Conservation (phyloP, 164 flowering plant genomes). For the Saururus chinensis region DNA sequence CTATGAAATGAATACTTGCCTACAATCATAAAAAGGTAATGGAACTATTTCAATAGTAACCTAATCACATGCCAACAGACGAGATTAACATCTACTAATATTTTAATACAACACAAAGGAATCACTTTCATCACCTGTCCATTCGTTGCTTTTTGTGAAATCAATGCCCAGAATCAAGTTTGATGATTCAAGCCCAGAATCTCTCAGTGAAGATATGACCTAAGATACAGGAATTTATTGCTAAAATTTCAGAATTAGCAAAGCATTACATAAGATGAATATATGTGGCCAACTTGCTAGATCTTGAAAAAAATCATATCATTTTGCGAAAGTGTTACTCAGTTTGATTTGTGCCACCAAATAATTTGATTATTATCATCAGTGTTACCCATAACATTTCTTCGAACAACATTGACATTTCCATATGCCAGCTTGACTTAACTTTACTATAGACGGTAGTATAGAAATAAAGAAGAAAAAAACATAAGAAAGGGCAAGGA, state of each 20-base stretch:
- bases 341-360: no score
- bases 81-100: not conserved
- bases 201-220: slow-evolving; percentile 69
- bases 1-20: slow-evolving; percentile 29
- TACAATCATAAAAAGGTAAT: slow-evolving; percentile 15
- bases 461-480: no score
- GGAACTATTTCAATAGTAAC: not conserved
- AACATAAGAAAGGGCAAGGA: no score
- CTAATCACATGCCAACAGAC: not conserved
- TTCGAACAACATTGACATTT: no score
- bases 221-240: slow-evolving; percentile 4
- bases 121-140: slow-evolving; percentile 49
- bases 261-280: not conserved
- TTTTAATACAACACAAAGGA: not conserved
- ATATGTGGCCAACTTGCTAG: not conserved
- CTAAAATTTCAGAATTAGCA: no score
- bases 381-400: no score
- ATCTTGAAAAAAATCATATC: no score
- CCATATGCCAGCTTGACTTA: no score
- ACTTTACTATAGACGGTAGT: no score
- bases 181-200: slow-evolving; percentile 89
- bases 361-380: no score
- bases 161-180: slow-evolving; percentile 84
- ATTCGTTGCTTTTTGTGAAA: slow-evolving; percentile 93
- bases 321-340: no score